phyloP scores from a whole-genome alignment of 2,329 filamentous ascomycete genomes.

The Exophiala mesophila region DNA sequence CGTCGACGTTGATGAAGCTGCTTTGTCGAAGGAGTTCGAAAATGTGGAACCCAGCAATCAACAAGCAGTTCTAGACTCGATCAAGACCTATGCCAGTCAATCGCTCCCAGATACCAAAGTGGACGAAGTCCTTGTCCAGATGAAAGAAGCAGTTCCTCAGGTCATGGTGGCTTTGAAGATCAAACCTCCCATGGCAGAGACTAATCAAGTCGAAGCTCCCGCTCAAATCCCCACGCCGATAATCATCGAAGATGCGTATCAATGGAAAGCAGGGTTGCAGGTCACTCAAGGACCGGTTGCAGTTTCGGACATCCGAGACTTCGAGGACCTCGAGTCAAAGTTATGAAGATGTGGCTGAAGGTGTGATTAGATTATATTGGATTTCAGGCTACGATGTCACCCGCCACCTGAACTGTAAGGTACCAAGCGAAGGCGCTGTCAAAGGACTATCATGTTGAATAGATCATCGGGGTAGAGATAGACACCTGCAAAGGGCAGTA shows the following conservation, averaged over 20 bases:
- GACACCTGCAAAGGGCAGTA: too few relatives aligned
- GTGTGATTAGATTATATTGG: too few relatives aligned
- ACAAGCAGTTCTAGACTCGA: slow-evolving; percentile 43
- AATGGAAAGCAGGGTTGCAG: slow-evolving; percentile 71
- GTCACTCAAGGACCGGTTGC: slow-evolving; percentile 69
- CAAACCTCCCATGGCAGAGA: slow-evolving; percentile 30
- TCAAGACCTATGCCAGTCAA: slow-evolving; percentile 49
- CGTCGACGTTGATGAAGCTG: slow-evolving; percentile 37
- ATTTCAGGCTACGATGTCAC: too few relatives aligned
- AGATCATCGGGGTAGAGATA: slow-evolving; percentile 7
- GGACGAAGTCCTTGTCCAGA: slow-evolving; percentile 46
- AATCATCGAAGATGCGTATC: slow-evolving; percentile 70
- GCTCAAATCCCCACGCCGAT: slow-evolving; percentile 45
- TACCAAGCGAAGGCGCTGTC: slow-evolving; percentile 18
- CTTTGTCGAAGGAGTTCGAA: slow-evolving; percentile 35
- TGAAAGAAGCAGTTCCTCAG: slow-evolving; percentile 44
- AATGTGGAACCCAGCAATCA: slow-evolving; percentile 46
- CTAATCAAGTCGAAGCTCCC: slow-evolving; percentile 30
- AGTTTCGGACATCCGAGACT: slow-evolving; percentile 71
- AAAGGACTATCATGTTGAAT: slow-evolving; percentile 1
- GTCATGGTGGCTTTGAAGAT: slow-evolving; percentile 43
- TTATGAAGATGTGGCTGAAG: slow-evolving; percentile 55
- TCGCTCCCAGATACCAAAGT: slow-evolving; percentile 49
- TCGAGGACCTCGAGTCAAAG: slow-evolving; percentile 80
- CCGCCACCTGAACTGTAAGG: too few relatives aligned